Percentiles rank a stretch among this genome's conserved stretches.
phyloP scores from a whole-genome alignment of 129 eudicot species.

The Lactuca sativa region DNA sequence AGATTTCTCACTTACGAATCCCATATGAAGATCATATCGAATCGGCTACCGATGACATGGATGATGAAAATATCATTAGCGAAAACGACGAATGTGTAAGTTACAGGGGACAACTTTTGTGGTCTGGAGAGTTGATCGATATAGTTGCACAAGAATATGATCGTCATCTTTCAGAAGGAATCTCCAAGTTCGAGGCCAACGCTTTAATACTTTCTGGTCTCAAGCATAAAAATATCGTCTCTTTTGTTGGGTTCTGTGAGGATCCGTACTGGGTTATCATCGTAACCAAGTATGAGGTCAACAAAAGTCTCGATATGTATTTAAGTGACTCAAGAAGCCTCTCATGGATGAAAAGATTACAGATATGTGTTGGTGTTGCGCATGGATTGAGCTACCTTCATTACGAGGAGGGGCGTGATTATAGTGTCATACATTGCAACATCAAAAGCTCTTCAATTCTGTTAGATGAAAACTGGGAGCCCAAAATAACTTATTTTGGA shows the following conservation, averaged over 20 bases:
- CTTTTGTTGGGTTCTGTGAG: not conserved
- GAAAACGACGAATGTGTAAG: too few species aligned
- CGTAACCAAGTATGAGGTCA: conserved; percentile 1
- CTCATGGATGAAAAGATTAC: conserved; percentile 5
- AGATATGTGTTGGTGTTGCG: conserved; percentile 17
- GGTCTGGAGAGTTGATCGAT: too few species aligned
- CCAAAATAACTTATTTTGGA: conserved; percentile 10
- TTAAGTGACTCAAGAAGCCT: not conserved
- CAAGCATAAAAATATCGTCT: not conserved
- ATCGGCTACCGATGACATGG: too few species aligned
- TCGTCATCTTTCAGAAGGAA: too few species aligned
- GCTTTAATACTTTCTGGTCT: not conserved
- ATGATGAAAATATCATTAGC: too few species aligned
- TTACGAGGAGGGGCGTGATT: not conserved
- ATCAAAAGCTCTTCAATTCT: conserved; percentile 15
- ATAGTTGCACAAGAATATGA: too few species aligned
- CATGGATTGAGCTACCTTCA: conserved; percentile 11
- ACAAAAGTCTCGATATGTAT: conserved; percentile 1
- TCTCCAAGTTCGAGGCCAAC: not conserved
- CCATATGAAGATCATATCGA: too few species aligned
- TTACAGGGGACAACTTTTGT: too few species aligned
- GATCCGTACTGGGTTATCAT: not conserved
- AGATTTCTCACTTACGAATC: too few species aligned
- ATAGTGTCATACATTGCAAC: conserved; percentile 13
- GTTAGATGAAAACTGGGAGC: conserved; percentile 16